Evolutionary conservation across 495 filamentous ascomycete genomes (phyloP).

Genomic region (Copromyces sp.): DNA sequence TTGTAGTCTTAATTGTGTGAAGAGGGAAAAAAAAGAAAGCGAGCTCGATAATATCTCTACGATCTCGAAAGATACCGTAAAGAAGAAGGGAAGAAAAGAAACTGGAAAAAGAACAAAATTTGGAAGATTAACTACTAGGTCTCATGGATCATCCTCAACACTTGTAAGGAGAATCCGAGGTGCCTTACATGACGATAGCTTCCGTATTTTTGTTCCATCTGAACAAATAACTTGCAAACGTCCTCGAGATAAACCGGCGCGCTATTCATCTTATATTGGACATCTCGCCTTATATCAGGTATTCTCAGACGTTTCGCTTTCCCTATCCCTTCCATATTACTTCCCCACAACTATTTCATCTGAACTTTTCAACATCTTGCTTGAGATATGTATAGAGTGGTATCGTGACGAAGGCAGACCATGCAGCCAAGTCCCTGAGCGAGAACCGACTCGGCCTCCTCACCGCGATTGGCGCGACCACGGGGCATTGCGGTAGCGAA

Average conservation of each 20-base stretch:
- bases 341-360: neutral
- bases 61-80: too few relatives aligned
- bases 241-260: neutral
- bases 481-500: too few relatives aligned
- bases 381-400: too few relatives aligned
- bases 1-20: too few relatives aligned
- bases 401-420: too few relatives aligned
- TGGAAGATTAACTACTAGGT: neutral
- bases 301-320: neutral
- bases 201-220: neutral
- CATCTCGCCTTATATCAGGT: neutral
- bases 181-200: neutral
- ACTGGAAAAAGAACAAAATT: neutral
- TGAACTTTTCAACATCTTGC: neutral
- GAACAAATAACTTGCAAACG: neutral
- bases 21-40: too few relatives aligned
- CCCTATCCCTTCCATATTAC: neutral
- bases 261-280: neutral
- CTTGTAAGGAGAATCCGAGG: neutral
- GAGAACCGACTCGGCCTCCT: too few relatives aligned
- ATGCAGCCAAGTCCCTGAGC: too few relatives aligned
- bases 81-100: neutral
- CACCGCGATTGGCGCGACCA: too few relatives aligned
- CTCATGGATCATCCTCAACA: neutral
- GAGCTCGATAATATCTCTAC: too few relatives aligned